A percentile compares a stretch with the other conserved stretches of the same genome.
phyloP scores from a whole-genome alignment of 768 basidiomycete genomes.

The Mycena indigotica region DNA sequence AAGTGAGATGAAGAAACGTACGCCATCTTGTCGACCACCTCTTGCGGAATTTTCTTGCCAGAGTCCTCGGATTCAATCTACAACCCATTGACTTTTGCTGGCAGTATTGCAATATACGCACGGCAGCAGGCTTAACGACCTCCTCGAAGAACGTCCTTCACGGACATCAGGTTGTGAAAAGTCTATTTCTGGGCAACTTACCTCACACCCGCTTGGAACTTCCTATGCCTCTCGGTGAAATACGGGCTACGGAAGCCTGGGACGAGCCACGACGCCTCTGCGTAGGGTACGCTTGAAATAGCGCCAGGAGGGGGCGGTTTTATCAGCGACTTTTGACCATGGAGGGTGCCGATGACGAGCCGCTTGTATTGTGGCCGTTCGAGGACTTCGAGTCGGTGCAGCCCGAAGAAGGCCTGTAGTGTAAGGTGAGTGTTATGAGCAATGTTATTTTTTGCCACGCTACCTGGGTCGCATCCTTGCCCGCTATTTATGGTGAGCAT shows the following conservation, averaged over 20 bases:
- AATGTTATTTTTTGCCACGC: background rate
- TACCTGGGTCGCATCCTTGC: slow-evolving; percentile 73
- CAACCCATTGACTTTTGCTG: background rate
- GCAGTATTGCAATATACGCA: background rate
- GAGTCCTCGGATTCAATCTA: slow-evolving; percentile 67
- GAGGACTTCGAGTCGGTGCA: slow-evolving; percentile 84
- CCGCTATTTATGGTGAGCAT: slow-evolving; percentile 54
- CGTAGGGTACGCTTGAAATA: slow-evolving; percentile 80
- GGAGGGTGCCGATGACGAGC: slow-evolving; percentile 65
- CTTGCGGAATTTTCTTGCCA: slow-evolving; percentile 84
- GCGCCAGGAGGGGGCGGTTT: slow-evolving; percentile 58
- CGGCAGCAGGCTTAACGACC: slow-evolving; percentile 12
- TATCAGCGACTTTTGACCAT: slow-evolving; percentile 59
- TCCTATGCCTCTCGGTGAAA: slow-evolving; percentile 71
- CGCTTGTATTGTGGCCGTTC: slow-evolving; percentile 71
- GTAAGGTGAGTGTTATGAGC: background rate
- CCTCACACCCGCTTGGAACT: slow-evolving; percentile 76
- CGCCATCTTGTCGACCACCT: slow-evolving; percentile 79
- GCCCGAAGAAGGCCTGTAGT: slow-evolving; percentile 63
- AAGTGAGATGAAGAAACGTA: slow-evolving; percentile 8
- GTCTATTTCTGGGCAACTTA: slow-evolving; percentile 74
- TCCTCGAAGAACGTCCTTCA: slow-evolving; percentile 18
- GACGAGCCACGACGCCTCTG: slow-evolving; percentile 81
- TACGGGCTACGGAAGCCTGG: slow-evolving; percentile 74
- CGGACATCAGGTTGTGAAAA: background rate